These are phyloP conservation scores for Mollisiaceae sp. DNA, from an alignment of 2,329 filamentous ascomycete genomes.

Conservation along the genomic window DNA sequence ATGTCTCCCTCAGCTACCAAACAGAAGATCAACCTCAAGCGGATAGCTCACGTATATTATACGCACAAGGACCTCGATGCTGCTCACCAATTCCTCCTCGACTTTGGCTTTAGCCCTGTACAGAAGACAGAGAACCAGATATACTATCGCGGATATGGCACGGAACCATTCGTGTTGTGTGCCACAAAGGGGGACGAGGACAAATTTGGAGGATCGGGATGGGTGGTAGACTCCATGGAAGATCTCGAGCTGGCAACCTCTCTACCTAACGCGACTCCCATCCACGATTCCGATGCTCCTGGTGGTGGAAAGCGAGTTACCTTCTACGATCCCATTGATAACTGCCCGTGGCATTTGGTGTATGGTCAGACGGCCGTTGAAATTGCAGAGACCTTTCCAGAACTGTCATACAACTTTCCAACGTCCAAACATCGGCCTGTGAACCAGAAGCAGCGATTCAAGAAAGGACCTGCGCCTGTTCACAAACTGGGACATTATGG, in stretches of 20 bases:
- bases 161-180: conserved; percentile 64
- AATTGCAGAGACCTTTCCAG: conserved; percentile 46
- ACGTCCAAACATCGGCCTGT: conserved; percentile 53
- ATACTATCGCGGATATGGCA: conserved; percentile 66
- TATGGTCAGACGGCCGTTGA: conserved; percentile 54
- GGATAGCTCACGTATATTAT: conserved; percentile 39
- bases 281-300: conserved; percentile 58
- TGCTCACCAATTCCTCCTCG: conserved; percentile 35
- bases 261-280: conserved; percentile 52
- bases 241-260: conserved; percentile 58
- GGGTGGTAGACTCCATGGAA: conserved; percentile 59
- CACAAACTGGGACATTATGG: conserved; percentile 63
- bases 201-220: conserved; percentile 62
- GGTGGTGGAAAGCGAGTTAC: conserved; percentile 59
- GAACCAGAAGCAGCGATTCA: conserved; percentile 58
- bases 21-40: conserved; percentile 40
- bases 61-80: conserved; percentile 33
- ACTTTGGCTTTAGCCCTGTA: conserved; percentile 34
- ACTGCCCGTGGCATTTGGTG: conserved; percentile 62
- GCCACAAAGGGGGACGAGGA: conserved; percentile 53
- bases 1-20: conserved; percentile 37
- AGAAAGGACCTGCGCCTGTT: conserved; percentile 53
- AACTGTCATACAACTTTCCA: conserved; percentile 54
- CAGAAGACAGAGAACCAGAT: conserved; percentile 46
- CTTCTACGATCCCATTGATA: conserved; percentile 56